These are phyloP conservation scores for Gaillardinia entomophila DNA, from an alignment of 805 yeast genomes.

Conservation along the genomic window DNA sequence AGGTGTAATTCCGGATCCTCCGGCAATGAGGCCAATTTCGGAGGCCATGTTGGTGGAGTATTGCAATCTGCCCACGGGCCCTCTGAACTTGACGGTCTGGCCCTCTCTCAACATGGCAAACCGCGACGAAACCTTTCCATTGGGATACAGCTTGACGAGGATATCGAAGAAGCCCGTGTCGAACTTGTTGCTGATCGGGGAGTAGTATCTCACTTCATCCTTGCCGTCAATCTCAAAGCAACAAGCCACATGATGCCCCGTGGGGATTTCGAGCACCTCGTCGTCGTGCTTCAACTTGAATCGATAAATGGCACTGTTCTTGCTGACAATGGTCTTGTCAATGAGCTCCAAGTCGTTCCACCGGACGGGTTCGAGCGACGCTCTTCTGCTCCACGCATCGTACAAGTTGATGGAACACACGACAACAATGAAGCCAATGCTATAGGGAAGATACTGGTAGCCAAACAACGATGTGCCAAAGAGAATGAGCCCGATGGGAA, in stretches of 20 bases:
- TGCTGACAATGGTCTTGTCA: conserved; percentile 69
- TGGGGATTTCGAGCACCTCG: conserved; percentile 60
- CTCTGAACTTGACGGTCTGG: conserved; percentile 63
- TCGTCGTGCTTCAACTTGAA: conserved; percentile 58
- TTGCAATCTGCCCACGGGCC: conserved; percentile 72
- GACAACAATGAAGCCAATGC: conserved; percentile 27
- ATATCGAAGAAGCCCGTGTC: conserved; percentile 74
- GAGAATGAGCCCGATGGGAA: conserved; percentile 57
- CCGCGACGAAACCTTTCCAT: conserved; percentile 62
- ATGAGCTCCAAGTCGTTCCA: conserved; percentile 66
- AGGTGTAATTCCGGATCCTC: conserved; percentile 90
- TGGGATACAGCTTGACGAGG: conserved; percentile 67
- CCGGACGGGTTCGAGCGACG: conserved; percentile 42
- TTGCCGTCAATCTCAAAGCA: conserved; percentile 43
- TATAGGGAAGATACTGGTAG: conserved; percentile 43
- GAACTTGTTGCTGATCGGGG: conserved; percentile 67
- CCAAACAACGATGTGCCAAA: conserved; percentile 56
- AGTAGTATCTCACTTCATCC: conserved; percentile 60
- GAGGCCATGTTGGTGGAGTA: conserved; percentile 54
- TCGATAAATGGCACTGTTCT: conserved; percentile 68
- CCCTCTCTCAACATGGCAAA: conserved; percentile 64
- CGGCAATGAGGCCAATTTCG: conserved; percentile 67
- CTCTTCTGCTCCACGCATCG: conserved; percentile 37
- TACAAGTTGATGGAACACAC: conserved; percentile 29
- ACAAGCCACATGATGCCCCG: conserved; percentile 73